Evolutionary conservation across 345 rosid species (phyloP).

Genomic region (Arabis hirsuta): DNA sequence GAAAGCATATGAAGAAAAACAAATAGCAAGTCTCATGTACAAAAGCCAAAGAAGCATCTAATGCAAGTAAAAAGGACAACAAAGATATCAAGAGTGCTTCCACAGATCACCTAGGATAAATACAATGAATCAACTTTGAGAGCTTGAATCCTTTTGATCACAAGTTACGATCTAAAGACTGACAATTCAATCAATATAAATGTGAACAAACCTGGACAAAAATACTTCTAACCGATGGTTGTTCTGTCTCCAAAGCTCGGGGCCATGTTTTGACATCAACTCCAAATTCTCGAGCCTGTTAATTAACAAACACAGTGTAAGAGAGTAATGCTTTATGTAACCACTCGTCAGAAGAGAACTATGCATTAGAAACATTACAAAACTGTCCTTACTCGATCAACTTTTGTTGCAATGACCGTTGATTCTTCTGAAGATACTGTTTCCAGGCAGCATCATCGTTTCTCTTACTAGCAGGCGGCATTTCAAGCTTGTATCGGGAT

Average conservation of each 20-base stretch:
- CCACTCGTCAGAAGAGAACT: conserved; percentile 9
- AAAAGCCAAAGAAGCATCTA: conserved; percentile 20
- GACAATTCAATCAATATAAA: conserved; percentile 9
- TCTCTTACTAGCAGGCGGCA: conserved; percentile 63
- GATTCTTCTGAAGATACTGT: conserved; percentile 77
- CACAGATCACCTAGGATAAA: conserved; percentile 7
- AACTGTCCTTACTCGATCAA: conserved; percentile 57
- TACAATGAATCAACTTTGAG: conserved; percentile 10
- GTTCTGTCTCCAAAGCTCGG: conserved; percentile 83
- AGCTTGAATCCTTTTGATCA: background rate
- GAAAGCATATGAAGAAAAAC: conserved; percentile 14
- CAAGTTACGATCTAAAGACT: background rate
- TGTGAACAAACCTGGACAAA: conserved; percentile 61
- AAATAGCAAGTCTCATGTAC: conserved; percentile 4
- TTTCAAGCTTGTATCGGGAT: conserved; percentile 72
- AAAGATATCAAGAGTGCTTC: conserved; percentile 26
- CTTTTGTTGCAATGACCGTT: conserved; percentile 84
- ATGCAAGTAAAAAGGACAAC: conserved; percentile 15
- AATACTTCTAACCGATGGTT: conserved; percentile 71
- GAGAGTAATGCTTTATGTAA: background rate
- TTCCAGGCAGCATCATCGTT: conserved; percentile 91
- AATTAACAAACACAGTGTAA: conserved; percentile 28
- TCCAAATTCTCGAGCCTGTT: conserved; percentile 93
- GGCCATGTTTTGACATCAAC: conserved; percentile 77
- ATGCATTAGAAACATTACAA: conserved; percentile 9